Evolutionary conservation across 2,329 filamentous ascomycete genomes (phyloP), one percentile per base, ranked within the genome.

Genomic region (Cryphonectria parasitica): DNA sequence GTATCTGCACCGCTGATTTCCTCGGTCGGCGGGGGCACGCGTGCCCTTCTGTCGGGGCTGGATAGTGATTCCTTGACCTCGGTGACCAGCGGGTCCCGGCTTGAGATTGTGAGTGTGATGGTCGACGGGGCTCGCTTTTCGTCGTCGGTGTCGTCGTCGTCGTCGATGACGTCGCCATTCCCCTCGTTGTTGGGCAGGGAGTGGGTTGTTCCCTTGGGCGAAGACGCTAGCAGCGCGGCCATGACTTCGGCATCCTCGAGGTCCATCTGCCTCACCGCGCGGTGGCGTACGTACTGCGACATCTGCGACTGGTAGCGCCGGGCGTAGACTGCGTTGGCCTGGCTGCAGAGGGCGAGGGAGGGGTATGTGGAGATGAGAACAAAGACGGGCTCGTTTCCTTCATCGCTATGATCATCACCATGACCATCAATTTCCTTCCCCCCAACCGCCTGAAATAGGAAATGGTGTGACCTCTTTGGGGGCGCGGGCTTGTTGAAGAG

Each of bases 301-400:
- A 72, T 64, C n/a, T 64, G 68, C n/a, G 64, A 39, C 39, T 54
- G 69, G 71, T 71, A 67, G 28, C 56, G 45, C 31, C 56, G 17
- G n/a, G 68, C 19, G 66, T 72, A 72, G 62, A 66, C 63, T 56
- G 66, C 58, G 66, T 72, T 69, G 31, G 71, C 71, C 66, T 68
- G 71, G 62, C 25, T 64, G 69, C 71, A 72, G 54, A 71, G 69
- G 45, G 69, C 66, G 68, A 72, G 67, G 39, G 71, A 72, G 19
- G 71, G 71, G 63, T 72, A 72, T 2, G 41, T 68, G 22, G 71
- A 71, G 66, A 72, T 54, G 71, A 72, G 66, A 28, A 72, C 71
- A 19, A 72, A 56, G 22, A 71, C 15, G 63, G n/a, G 25, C 28
- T 62, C 65, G 19, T 65, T 41, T 22, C 10, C 13, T n/a, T 34